phyloP scores from a whole-genome alignment of 192 early-diverging fungal species.

The Coemansia sp. region DNA sequence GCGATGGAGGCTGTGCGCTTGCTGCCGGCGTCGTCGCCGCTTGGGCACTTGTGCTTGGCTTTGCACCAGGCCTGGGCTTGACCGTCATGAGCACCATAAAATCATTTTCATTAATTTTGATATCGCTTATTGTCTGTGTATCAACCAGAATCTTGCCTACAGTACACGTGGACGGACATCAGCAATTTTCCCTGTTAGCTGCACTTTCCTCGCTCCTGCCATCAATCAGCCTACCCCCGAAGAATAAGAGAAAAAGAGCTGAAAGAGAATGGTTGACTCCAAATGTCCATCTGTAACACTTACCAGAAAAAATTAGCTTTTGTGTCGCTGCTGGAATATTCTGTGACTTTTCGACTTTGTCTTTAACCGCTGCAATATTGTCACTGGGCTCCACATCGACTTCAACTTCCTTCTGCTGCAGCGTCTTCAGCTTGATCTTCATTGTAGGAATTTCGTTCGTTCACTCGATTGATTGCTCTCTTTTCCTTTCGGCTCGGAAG shows the following conservation, averaged over 20 bases:
- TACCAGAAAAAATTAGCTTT: constrained; percentile 79
- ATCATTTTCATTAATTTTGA: constrained; percentile 84
- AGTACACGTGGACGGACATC: not conserved
- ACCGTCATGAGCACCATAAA: constrained; percentile 95
- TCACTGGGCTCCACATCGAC: constrained; percentile 72
- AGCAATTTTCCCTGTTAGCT: too few relatives aligned
- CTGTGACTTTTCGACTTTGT: constrained; percentile 70
- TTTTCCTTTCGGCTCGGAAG: too few relatives aligned
- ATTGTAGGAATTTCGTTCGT: constrained; percentile 9
- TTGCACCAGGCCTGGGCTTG: constrained; percentile 54
- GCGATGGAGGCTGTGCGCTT: constrained; percentile 31
- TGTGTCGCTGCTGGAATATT: constrained; percentile 70
- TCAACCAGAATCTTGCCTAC: constrained; percentile 84
- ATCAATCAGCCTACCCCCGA: too few relatives aligned
- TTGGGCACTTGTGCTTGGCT: not conserved
- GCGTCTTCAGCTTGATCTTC: constrained; percentile 89
- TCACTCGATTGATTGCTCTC: not conserved
- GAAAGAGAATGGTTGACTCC: too few relatives aligned
- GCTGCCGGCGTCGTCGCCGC: constrained; percentile 40
- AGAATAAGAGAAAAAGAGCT: too few relatives aligned
- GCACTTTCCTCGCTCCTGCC: constrained; percentile 2
- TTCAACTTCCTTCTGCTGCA: constrained; percentile 81
- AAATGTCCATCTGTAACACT: constrained; percentile 31
- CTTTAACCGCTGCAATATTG: constrained; percentile 73
- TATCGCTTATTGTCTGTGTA: constrained; percentile 67